Evolutionary conservation across 2,329 filamentous ascomycete species (phyloP).

Genomic region (Bipolaris victoriae): DNA sequence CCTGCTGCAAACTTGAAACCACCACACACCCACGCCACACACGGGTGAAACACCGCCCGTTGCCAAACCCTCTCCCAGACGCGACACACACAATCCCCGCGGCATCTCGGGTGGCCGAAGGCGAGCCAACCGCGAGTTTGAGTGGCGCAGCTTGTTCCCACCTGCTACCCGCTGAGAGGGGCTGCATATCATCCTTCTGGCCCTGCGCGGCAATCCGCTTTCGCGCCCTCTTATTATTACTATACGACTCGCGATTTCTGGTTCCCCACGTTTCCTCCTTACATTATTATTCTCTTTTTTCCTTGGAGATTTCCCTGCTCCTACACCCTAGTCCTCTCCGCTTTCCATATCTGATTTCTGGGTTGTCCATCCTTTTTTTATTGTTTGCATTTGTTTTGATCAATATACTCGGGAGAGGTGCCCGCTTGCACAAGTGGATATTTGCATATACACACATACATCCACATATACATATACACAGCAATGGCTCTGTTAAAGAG

Average conservation of each 20-base stretch:
- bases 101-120: conserved; percentile 21
- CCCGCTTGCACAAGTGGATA: not conserved
- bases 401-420: too few relatives aligned
- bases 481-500: conserved; percentile 38
- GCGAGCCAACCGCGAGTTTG: conserved; percentile 3
- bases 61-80: conserved; percentile 13
- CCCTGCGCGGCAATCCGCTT: too few relatives aligned
- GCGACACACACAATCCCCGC: conserved; percentile 26
- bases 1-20: conserved; percentile 12
- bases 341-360: too few relatives aligned
- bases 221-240: not conserved
- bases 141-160: conserved; percentile 12
- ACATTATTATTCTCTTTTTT: not conserved
- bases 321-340: too few relatives aligned
- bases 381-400: too few relatives aligned
- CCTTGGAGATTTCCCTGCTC: not conserved
- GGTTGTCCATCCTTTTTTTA: too few relatives aligned
- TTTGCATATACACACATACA: conserved; percentile 3
- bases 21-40: conserved; percentile 7
- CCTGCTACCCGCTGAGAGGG: conserved; percentile 4
- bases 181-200: conserved; percentile 2
- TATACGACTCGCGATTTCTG: conserved; percentile 5
- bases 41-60: conserved; percentile 16
- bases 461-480: conserved; percentile 9
- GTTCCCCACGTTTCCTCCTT: not conserved